A percentile compares a stretch with the other conserved stretches of the same genome.
Evolutionary conservation across 2,329 filamentous ascomycete species (phyloP).

Genomic region (Apiospora arundinis): DNA sequence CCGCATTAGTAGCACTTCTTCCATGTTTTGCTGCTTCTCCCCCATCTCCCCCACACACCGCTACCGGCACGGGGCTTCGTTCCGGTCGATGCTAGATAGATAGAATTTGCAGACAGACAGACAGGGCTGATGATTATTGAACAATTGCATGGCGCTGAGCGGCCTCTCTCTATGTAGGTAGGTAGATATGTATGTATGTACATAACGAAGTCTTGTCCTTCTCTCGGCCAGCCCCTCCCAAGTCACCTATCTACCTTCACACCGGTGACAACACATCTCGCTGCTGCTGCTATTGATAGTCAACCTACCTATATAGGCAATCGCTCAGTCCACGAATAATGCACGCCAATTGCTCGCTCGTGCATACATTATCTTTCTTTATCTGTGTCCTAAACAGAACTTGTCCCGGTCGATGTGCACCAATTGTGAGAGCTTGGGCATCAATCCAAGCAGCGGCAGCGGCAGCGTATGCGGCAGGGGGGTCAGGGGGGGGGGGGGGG

Average conservation of each 20-base stretch:
- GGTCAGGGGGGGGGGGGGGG: neutral
- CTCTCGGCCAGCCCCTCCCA: neutral
- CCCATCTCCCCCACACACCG: neutral
- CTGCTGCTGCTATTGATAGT: neutral
- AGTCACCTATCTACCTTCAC: neutral
- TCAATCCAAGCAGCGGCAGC: neutral
- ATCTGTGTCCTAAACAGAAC: neutral
- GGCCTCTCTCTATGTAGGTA: neutral
- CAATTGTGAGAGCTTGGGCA: neutral
- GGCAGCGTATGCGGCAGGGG: neutral
- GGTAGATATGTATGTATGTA: too few species aligned
- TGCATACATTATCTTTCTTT: slow-evolving; percentile 3
- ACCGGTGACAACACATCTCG: neutral
- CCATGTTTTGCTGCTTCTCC: neutral
- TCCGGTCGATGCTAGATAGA: neutral
- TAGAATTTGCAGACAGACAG: too few species aligned
- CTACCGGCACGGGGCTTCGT: neutral
- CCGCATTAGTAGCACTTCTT: neutral
- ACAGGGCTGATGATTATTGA: neutral
- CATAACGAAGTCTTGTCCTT: too few species aligned
- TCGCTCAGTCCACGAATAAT: neutral
- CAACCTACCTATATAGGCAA: neutral
- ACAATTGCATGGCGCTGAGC: neutral
- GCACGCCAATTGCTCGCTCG: neutral
- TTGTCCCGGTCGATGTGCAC: neutral